A percentile compares a stretch with the other conserved stretches of the same genome.
Evolutionary conservation across 176 grass and related monocot species (phyloP).

Genomic region (Musa acuminata): DNA sequence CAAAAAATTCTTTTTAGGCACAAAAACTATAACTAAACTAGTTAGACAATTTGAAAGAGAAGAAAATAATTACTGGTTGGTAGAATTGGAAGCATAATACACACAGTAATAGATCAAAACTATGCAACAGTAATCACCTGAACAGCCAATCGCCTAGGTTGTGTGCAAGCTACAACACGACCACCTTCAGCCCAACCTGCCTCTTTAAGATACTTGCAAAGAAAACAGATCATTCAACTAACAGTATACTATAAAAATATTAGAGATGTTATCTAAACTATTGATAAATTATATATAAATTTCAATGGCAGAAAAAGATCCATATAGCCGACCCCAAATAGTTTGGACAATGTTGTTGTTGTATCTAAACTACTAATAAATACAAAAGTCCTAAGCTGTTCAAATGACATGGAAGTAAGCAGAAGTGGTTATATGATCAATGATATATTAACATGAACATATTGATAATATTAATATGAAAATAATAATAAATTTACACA

Average conservation of each 20-base stretch:
- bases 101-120: neutral
- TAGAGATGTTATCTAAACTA: neutral
- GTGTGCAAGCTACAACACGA: slow-evolving; percentile 89
- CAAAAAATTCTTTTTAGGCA: neutral
- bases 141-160: slow-evolving; percentile 86
- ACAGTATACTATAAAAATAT: neutral
- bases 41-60: neutral
- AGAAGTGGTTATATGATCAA: no score
- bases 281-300: no score
- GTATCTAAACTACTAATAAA: no score
- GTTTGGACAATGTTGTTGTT: no score
- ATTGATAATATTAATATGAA: no score
- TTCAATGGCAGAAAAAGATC: no score
- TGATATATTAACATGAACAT: no score
- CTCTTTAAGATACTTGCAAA: slow-evolving; percentile 73
- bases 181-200: slow-evolving; percentile 92
- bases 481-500: no score
- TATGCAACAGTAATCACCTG: slow-evolving; percentile 42
- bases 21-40: neutral
- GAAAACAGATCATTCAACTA: slow-evolving; percentile 1
- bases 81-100: neutral
- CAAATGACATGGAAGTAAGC: no score
- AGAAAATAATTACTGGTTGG: neutral
- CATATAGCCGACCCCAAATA: no score
- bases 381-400: no score